Base-by-base conservation (phyloP, 1,284 basidiomycete species). In the Ganoderma boninense region DNA sequence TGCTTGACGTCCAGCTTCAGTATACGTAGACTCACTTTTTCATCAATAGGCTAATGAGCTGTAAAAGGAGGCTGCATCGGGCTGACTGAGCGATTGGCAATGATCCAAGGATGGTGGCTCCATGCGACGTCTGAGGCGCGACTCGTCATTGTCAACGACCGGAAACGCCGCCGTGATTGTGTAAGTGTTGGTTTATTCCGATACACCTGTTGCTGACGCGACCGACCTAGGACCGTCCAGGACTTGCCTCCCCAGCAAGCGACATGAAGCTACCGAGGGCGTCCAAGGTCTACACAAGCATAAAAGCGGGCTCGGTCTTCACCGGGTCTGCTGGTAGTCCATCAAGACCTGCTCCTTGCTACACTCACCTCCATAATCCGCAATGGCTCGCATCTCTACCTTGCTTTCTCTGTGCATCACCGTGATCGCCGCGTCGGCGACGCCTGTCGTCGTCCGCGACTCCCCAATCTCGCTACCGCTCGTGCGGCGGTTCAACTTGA, bases 401-500 rank as follows among this genome's bases (percentile, higher is more conserved):
- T 18, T 57, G 0, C 54, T 57, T 16, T 29, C 54, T 6, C 54
- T 57, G 16, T 32, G 29, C 54, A 11, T 10, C 16, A 29, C 29
- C 16, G 54, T 29, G 16, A 6, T 18, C 14, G 14, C 32, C 32
- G 54, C 16, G 54, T 35, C 54, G 4, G 32, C 32, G 32, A 32
- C 16, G 54, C 54, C 29, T 18, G 32, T 57, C 54, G 54, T 35
- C 32, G 18, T 57, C 54, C 54, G 54, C 54, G 54, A 57, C 54
- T 35, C 54, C 1, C 6, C 54, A 14, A 35, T 79, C 42, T 72
- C 73, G 46, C 69, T 79, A 35, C 68, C 78, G 8, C 43, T 80
- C 67, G 74, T 73, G 32, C 73, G 79, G 13, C 74, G 73, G 35
- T 66, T 78, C 64, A 79, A 79, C 64, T 32, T 32, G 32, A 32